A percentile compares a stretch with the other conserved stretches of the same genome.
phyloP scores from a whole-genome alignment of 139 green algal species.

The Chlamydomonas sphaeroides region DNA sequence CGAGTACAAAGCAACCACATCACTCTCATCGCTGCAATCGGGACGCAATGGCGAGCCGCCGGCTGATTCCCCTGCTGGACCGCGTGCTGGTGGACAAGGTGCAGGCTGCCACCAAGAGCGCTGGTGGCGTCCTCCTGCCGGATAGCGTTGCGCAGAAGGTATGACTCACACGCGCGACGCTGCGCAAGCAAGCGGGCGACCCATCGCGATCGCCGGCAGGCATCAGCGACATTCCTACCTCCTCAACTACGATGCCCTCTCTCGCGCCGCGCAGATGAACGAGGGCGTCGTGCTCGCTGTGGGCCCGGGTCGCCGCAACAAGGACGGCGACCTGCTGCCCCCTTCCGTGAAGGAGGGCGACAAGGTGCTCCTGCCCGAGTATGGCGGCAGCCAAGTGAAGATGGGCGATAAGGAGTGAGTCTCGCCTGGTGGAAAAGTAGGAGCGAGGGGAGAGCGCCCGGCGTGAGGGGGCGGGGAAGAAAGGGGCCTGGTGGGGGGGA shows the following conservation, averaged over 20 bases:
- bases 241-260: no score
- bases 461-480: no score
- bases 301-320: conserved; percentile 82
- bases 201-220: no score
- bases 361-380: conserved; percentile 97
- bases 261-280: conserved; percentile 80
- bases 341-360: conserved; percentile 91
- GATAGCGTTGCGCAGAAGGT: conserved; percentile 86
- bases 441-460: no score
- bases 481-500: no score
- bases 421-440: no score
- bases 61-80: conserved; percentile 71
- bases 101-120: conserved; percentile 78
- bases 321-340: conserved; percentile 84
- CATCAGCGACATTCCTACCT: background rate
- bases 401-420: conserved; percentile 95
- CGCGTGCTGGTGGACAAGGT: conserved; percentile 93
- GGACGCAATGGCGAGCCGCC: conserved; percentile 46
- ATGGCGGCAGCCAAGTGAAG: conserved; percentile 92
- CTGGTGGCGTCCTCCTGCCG: conserved; percentile 93
- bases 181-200: no score
- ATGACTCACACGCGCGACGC: no score
- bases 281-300: conserved; percentile 91
- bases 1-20: no score
- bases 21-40: no score